Conservation (phyloP, 1,139 yeast species). For the Trichomonascaceae sp. region DNA sequence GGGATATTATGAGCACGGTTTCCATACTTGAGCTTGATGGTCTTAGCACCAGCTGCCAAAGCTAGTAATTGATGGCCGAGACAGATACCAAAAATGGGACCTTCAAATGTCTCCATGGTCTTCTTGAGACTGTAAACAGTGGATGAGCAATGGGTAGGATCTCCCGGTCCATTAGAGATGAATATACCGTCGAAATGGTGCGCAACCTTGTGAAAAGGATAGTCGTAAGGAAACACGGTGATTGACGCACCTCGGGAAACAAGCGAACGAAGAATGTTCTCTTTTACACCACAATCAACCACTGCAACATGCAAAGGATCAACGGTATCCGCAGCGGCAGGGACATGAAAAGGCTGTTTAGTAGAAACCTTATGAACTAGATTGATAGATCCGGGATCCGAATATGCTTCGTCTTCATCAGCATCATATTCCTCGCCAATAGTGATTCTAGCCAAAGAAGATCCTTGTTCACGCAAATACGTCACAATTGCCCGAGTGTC, state of each 20-base stretch:
- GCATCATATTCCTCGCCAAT: constrained; percentile 89
- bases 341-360: constrained; percentile 86
- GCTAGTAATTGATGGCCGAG: constrained; percentile 96
- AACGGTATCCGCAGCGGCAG: constrained; percentile 45
- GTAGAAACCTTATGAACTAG: constrained; percentile 93
- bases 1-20: constrained; percentile 99
- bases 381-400: constrained; percentile 87
- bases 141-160: constrained; percentile 85
- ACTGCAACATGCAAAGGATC: constrained; percentile 76
- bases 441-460: constrained; percentile 83
- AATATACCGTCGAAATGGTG: constrained; percentile 90
- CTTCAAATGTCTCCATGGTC: constrained; percentile 61
- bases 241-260: constrained; percentile 93
- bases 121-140: constrained; percentile 72
- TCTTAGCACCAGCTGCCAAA: constrained; percentile 90
- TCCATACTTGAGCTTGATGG: constrained; percentile 92
- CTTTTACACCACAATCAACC: constrained; percentile 97
- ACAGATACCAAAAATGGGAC: constrained; percentile 96
- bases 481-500: constrained; percentile 94
- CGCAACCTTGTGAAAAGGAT: constrained; percentile 87
- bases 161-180: constrained; percentile 97
- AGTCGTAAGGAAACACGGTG: constrained; percentile 94
- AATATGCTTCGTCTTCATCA: constrained; percentile 84
- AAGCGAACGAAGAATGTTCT: constrained; percentile 86
- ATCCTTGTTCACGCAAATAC: constrained; percentile 90